These are phyloP conservation scores for Yarrowia galli DNA, from an alignment of 1,139 yeast genomes.

Conservation along the genomic window DNA sequence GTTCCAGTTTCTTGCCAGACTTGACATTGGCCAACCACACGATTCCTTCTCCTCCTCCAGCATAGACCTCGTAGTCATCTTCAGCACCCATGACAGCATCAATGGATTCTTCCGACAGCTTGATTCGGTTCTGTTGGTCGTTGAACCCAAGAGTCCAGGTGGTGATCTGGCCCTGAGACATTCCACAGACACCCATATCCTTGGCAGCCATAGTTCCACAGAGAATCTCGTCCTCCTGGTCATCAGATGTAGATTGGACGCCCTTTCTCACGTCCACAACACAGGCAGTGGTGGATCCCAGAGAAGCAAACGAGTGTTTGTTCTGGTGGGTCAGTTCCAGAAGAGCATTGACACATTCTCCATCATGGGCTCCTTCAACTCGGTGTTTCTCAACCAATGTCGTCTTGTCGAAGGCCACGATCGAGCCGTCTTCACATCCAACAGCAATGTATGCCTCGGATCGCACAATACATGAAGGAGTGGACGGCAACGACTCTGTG, in stretches of 20 bases:
- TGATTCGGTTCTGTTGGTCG: conserved; percentile 84
- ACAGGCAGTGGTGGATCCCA: conserved; percentile 83
- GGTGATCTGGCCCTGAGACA: conserved; percentile 92
- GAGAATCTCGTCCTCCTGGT: conserved; percentile 90
- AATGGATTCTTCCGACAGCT: conserved; percentile 74
- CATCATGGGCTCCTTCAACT: conserved; percentile 66
- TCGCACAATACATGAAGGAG: conserved; percentile 67
- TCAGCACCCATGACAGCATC: conserved; percentile 80
- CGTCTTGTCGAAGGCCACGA: conserved; percentile 67
- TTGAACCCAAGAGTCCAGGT: conserved; percentile 69
- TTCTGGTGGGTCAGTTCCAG: conserved; percentile 59
- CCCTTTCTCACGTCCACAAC: conserved; percentile 83
- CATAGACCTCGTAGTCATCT: conserved; percentile 77
- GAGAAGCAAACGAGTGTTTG: conserved; percentile 83
- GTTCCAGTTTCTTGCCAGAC: conserved; percentile 68
- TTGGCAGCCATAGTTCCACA: conserved; percentile 71
- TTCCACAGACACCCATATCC: conserved; percentile 74
- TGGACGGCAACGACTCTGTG: conserved; percentile 52
- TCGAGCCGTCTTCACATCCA: conserved; percentile 81
- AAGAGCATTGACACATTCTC: conserved; percentile 73
- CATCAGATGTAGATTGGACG: conserved; percentile 67
- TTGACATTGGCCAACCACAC: conserved; percentile 72
- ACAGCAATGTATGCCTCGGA: conserved; percentile 70
- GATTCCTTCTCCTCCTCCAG: conserved; percentile 87
- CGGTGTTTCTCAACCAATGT: conserved; percentile 53